phyloP scores from a whole-genome alignment of 2,329 filamentous ascomycete genomes.

The Ascochyta rabiei region DNA sequence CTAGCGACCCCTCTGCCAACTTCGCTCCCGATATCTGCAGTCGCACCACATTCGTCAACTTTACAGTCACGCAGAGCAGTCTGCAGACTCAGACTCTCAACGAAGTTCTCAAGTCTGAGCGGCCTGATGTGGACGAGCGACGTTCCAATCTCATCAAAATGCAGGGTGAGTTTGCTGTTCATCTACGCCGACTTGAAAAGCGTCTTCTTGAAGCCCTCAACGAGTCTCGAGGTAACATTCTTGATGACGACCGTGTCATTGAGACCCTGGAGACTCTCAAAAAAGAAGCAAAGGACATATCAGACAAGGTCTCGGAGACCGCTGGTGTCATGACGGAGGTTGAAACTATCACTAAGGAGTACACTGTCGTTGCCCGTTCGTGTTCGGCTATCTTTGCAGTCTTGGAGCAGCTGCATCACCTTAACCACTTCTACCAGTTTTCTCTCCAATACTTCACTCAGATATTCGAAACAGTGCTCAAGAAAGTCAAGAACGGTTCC shows the following conservation, averaged over 20 bases:
- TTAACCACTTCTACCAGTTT: constrained; percentile 99
- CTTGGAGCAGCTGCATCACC: constrained; percentile 93
- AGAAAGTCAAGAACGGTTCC: constrained; percentile 74
- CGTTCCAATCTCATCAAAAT: constrained; percentile 97
- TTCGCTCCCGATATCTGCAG: constrained; percentile 98
- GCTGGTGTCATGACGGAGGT: constrained; percentile 98
- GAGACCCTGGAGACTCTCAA: constrained; percentile 97
- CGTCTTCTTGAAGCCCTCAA: constrained; percentile 92
- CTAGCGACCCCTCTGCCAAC: constrained; percentile 90
- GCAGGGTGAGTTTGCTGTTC: constrained; percentile 99
- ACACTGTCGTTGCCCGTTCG: constrained; percentile 88
- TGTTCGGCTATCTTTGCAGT: constrained; percentile 98
- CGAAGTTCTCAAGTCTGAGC: constrained; percentile 95
- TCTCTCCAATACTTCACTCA: constrained; percentile 97
- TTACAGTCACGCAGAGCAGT: constrained; percentile 98
- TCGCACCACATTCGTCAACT: constrained; percentile 98
- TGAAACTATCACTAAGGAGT: constrained; percentile 92
- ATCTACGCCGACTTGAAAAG: constrained; percentile 93
- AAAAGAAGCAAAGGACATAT: constrained; percentile 96
- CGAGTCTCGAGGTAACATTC: constrained; percentile 94
- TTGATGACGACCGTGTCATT: constrained; percentile 98
- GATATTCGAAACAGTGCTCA: constrained; percentile 93
- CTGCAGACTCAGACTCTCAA: constrained; percentile 97
- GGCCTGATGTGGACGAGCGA: constrained; percentile 95
- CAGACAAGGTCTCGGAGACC: constrained; percentile 92